Conservation (phyloP, 2,329 filamentous ascomycete genomes). For the Raffaelea arxii region DNA sequence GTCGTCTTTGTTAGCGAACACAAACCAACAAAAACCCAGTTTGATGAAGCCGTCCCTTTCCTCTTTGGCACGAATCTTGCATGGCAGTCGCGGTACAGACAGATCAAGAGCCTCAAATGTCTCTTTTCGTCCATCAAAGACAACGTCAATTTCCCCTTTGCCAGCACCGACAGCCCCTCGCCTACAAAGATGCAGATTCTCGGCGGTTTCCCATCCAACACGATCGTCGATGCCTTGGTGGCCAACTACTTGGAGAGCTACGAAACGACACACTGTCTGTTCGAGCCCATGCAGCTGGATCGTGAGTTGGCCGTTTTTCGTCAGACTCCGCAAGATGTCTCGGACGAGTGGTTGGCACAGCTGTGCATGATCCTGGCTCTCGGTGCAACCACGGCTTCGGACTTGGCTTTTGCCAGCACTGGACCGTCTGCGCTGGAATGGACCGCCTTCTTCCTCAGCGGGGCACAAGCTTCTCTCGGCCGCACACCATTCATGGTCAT, state of each 20-base stretch:
- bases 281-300: conserved; percentile 14
- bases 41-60: conserved; percentile 15
- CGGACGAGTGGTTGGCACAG: conserved; percentile 17
- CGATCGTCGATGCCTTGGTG: conserved; percentile 14
- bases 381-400: conserved; percentile 13
- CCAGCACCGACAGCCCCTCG: conserved; percentile 7
- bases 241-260: conserved; percentile 15
- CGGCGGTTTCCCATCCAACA: conserved; percentile 12
- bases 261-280: conserved; percentile 16
- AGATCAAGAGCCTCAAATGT: conserved; percentile 15
- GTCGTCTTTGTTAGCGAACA: conserved; percentile 1
- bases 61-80: conserved; percentile 14
- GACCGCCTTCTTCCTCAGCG: conserved; percentile 14
- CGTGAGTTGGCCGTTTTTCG: conserved; percentile 14
- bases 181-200: conserved; percentile 12
- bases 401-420: conserved; percentile 11
- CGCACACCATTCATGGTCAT: conserved; percentile 12
- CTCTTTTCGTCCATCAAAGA: conserved; percentile 13
- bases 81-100: conserved; percentile 15
- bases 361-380: conserved; percentile 18
- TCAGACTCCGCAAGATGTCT: conserved; percentile 9
- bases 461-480: conserved; percentile 15
- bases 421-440: conserved; percentile 13
- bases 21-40: conserved; percentile 6
- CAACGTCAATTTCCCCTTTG: conserved; percentile 17